Evolutionary conservation across 768 basidiomycete species (phyloP), one percentile per base, ranked within the genome.

Genomic region (Naematelia encephala): DNA sequence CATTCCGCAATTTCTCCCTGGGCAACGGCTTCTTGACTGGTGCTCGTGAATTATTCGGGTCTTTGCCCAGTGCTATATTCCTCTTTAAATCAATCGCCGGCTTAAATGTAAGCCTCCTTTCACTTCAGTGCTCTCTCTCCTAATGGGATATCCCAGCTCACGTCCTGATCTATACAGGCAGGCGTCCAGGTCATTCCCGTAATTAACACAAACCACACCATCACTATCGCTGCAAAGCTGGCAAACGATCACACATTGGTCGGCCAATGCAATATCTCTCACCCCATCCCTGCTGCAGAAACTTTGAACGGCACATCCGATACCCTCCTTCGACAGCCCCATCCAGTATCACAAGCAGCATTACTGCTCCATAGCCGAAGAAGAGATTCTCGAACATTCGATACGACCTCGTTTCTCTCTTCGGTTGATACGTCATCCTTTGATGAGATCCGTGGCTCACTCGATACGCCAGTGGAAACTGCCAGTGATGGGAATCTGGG

Each of bases 261-360:
- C 43, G 92, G 92, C 14, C 92, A 96, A 78, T 94, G 91, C 73
- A 88, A 91, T 68, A 92, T 94, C 64, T 92, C 91, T 2, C 91
- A 94, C 75, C 91, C 91, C 3, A n/a, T 22, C 43, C 39, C 12
- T 27, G 21, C 27, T 28, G 16, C 44, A 12, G 16, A 25, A 39
- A 21, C 46, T 52, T n/a, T 16, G 34, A 39, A n/a, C n/a, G n/a
- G n/a, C n/a, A n/a, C 34, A 16, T 39, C 34, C 34, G 34, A 39
- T 39, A 8, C 8, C 34, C 34, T 16, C 8, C 34, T 39, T 39
- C 34, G 34, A 16, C 22, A 27, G 11, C 48, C 48, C 22, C 22
- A 22, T 4, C 48, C 48, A 21, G 48, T 26, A 10, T 25, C 48
- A 23, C 48, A 23, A 5, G n/a, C 27, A 14, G 22, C 27, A 23